A percentile compares a stretch with the other conserved stretches of the same genome.
phyloP scores from a whole-genome alignment of 148 eudicot species.

The Tetragonia tetragonoides region DNA sequence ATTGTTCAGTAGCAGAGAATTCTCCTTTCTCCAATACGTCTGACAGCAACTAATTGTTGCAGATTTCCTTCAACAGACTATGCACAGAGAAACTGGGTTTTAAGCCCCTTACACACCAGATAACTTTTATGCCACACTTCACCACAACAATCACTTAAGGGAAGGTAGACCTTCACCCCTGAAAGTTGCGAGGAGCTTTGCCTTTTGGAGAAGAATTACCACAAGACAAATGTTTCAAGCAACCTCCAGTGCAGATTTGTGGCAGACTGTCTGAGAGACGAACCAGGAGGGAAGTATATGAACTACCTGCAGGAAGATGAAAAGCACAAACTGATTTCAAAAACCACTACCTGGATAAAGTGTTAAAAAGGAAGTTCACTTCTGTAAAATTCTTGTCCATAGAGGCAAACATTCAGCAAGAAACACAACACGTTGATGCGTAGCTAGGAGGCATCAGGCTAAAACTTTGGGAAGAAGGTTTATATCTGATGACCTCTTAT shows the following conservation, averaged over 20 bases:
- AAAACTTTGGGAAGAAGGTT: background rate
- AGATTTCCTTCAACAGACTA: too few species aligned
- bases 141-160: background rate
- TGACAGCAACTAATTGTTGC: too few species aligned
- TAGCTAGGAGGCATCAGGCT: background rate
- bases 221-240: background rate
- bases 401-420: background rate
- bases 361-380: background rate
- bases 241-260: background rate
- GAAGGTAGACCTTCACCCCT: background rate
- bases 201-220: background rate
- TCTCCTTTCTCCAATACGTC: too few species aligned
- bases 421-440: background rate
- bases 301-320: constrained; percentile 3
- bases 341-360: background rate
- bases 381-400: background rate
- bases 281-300: background rate
- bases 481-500: background rate
- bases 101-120: background rate
- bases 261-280: background rate
- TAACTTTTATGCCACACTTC: background rate
- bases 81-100: background rate
- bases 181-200: background rate
- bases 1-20: too few species aligned
- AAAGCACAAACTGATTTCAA: background rate